Evolutionary conservation across 202 grass and related monocot species (phyloP), one percentile per base, ranked within the genome.

Genomic region (Bolboschoenoplectus hybrid): DNA sequence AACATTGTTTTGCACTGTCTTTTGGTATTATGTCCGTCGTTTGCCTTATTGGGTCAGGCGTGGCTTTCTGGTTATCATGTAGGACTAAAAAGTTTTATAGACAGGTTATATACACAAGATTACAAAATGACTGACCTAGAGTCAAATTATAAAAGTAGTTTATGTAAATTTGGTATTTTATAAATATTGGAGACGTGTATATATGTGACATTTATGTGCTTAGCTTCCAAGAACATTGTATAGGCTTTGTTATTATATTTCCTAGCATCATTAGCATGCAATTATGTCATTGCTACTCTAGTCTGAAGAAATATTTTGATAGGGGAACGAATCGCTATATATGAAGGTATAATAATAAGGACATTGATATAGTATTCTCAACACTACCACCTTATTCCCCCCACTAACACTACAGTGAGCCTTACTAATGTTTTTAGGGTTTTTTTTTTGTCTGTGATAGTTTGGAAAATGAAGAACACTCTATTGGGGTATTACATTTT

Each of bases 61-160:
- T 90, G 1, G 95, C 89, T 0, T 89, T 90, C n/a, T 43, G 63
- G 50, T 76, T 95, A 56, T 93, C 94, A 49, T 13, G 83, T 73
- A 93, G 95, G 83, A 91, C 87, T 0, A 90, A 88, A 77, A 89
- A n/a, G 14, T 95, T 95, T 81, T 97, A 97, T 67, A 89, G 67
- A 53, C 85, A 86, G 74, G 84, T 93, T 65, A 74, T 95, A 32
- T 89, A 86, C 13, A 64, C 87, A 41, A 90, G 89, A 19, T 56
- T 93, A 74, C 74, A 13, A 52, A 5, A 73, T 38, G 1, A 32
- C 35, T 4, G 35, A 60, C 53, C 34, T 10, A 60, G 26, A 76
- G 5, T 38, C 36, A 53, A 9, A 55, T 38, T 36, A 34, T 38
- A 5, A 57, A 9, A 38, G 20, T 53, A 36, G 9, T 43, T 70